Evolutionary conservation across 768 basidiomycete genomes (phyloP), one percentile per base, ranked within the genome.

Genomic region (Xerocomellus intermedius): DNA sequence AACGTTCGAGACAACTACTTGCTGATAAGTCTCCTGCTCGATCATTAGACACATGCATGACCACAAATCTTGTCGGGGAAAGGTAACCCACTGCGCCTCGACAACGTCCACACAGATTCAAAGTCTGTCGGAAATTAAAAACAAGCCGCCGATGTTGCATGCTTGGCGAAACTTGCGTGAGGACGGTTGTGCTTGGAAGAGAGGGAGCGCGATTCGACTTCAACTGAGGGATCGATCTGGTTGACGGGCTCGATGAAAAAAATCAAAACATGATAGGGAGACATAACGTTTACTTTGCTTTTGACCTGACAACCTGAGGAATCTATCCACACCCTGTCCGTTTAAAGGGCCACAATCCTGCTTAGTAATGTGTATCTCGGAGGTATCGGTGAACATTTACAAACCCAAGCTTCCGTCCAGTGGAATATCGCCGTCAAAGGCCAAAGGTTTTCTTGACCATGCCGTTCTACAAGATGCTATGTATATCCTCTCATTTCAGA

Each of bases 381-480:
- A 30, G 9, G 10, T 39, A 26, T 10, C 28, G 6, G 35, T 12
- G 33, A 19, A 19, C 21, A 4, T 26, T 36, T 19, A 54, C 53
- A 53, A 19, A 36, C 37, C n/a, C 14, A 35, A 35, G 21, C n/a
- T n/a, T 32, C 41, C 41, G 21, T 32, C 41, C 22, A 33, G 22
- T 17, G 26, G 19, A 17, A 1, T 12, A 48, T 41, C 16, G 10
- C 47, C 8, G 48, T 28, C 50, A 53, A 51, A 16, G 17, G 28
- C 28, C n/a, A 43, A 35, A 24, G 2, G 3, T 14, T 24, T 46
- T 19, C 9, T 16, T 4, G 37, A 39, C 62, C 22, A 95, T 95
- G 92, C 91, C 91, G 6, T 81, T 94, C 66, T 95, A 95, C 74
- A 85, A 92, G 65, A 83, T 95, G 79, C 64, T 93, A 47, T 93